Base-by-base conservation (phyloP, 768 basidiomycete genomes). In the Russula sp. region DNA sequence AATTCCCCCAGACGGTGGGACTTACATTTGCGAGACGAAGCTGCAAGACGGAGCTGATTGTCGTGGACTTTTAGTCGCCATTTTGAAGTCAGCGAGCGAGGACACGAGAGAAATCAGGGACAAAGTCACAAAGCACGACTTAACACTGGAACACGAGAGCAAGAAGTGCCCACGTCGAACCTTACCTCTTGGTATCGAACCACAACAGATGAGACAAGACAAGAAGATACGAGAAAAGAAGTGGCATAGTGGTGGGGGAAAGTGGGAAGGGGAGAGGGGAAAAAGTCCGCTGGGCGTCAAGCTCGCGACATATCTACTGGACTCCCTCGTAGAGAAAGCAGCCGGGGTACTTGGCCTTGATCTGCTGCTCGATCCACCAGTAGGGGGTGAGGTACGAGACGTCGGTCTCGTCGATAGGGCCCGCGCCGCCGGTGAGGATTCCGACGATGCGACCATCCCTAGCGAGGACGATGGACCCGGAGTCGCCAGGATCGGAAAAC, bases 401-500 rank as follows among this genome's bases (percentile, higher is more conserved):
- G 56, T 71, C 68, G 13, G 69, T 70, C 32, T 42, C 47, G 16
- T 62, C 59, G 16, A 49, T 59, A 36, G 63, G 32, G 55, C 68
- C 70, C 16, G 47, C 54, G 32, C 64, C 51, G 29, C 67, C 71
- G 34, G 53, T 68, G 60, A 72, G 70, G 36, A 72, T 61, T 18
- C 68, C 71, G 22, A 68, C 51, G 56, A 70, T 67, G 36, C 63
- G 59, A 16, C 71, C 71, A 34, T 58, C 53, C 49, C 65, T 61
- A 39, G 66, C 62, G 45, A 64, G 38, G 63, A 72, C 63, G 20
- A 72, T 65, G 11, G 71, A 63, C 48, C 71, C 71, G 3, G 71
- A 72, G 55, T 72, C 71, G 14, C 71, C 71, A 20, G 47, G 18
- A 34, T 48, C 68, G 32, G 70, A 70, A 53, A 72, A 72, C 14